These are phyloP conservation scores for Carallia brachiata DNA, from an alignment of 345 rosid species.

Conservation along the genomic window DNA sequence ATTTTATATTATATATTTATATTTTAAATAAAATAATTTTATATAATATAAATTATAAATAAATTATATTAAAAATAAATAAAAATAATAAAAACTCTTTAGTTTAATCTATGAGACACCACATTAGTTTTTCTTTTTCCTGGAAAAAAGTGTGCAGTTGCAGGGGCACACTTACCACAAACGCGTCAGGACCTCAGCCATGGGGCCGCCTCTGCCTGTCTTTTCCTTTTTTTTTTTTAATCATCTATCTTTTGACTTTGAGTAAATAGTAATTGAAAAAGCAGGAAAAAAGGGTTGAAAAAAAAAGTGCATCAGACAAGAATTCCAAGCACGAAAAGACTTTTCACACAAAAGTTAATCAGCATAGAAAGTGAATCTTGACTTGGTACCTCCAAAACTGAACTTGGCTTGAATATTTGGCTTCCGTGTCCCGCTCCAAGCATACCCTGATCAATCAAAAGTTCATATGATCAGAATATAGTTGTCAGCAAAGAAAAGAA, in stretches of 20 bases:
- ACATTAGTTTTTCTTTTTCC: no score
- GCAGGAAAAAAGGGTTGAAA: conserved; percentile 1
- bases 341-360: conserved; percentile 3
- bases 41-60: no score
- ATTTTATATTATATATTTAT: no score
- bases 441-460: conserved; percentile 32
- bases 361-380: conserved; percentile 7
- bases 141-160: no score
- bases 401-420: conserved; percentile 38
- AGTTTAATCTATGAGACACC: no score
- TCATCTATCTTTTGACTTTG: no score
- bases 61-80: no score
- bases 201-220: background rate
- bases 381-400: conserved; percentile 39
- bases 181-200: no score
- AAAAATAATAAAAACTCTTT: no score
- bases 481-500: background rate
- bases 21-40: no score
- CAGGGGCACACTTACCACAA: no score
- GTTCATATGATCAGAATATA: background rate
- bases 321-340: conserved; percentile 15
- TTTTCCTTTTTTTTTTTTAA: no score
- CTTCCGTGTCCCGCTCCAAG: conserved; percentile 53
- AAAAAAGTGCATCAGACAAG: background rate
- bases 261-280: conserved; percentile 6